A percentile compares a stretch with the other conserved stretches of the same genome.
Conservation (phyloP, 768 basidiomycete genomes). For the Russula brevipes region DNA sequence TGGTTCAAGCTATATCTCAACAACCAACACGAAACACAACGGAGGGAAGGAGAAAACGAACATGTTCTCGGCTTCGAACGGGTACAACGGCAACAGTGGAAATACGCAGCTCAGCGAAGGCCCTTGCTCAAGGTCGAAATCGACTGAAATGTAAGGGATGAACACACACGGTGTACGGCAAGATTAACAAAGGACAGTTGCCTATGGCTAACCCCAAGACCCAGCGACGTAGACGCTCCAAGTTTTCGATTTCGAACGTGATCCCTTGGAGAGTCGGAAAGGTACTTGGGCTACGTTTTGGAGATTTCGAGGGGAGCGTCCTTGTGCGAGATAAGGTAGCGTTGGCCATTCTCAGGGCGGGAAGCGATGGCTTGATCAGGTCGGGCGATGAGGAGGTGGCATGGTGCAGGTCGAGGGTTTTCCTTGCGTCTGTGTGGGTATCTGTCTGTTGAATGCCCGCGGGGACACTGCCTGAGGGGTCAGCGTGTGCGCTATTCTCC, state of each 20-base stretch:
- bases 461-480: neutral
- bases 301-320: slow-evolving; percentile 37
- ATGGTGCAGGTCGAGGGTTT: slow-evolving; percentile 7
- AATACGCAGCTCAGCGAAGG: slow-evolving; percentile 70
- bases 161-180: neutral
- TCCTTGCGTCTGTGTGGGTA: neutral
- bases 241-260: slow-evolving; percentile 43
- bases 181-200: slow-evolving; percentile 29
- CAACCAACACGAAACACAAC: neutral
- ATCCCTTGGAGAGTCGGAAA: slow-evolving; percentile 34
- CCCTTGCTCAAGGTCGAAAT: slow-evolving; percentile 86
- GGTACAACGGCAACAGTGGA: slow-evolving; percentile 58
- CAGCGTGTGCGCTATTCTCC: slow-evolving; percentile 3
- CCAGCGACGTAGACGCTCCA: slow-evolving; percentile 57
- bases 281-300: slow-evolving; percentile 17
- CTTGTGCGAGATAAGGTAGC: slow-evolving; percentile 22
- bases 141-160: slow-evolving; percentile 43
- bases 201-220: slow-evolving; percentile 63
- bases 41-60: slow-evolving; percentile 35
- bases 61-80: slow-evolving; percentile 79
- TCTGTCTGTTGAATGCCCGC: neutral
- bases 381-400: slow-evolving; percentile 27
- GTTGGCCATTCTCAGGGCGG: neutral
- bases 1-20: slow-evolving; percentile 32
- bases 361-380: slow-evolving; percentile 19